phyloP scores from a whole-genome alignment of 1,139 yeast genomes.

The Diutina scorzettiae region DNA sequence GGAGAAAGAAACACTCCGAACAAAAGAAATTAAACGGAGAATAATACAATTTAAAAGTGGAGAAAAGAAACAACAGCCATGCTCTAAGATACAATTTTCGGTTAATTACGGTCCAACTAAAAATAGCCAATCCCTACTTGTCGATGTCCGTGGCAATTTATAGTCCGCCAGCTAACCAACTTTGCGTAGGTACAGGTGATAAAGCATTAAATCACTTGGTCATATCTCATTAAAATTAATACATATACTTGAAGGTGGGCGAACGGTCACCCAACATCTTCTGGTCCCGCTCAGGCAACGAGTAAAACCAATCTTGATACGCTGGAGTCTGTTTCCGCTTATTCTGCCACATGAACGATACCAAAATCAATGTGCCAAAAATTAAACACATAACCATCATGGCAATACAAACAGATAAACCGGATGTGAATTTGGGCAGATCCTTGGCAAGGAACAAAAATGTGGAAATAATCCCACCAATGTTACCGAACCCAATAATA shows the following conservation, averaged over 20 bases:
- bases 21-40: too few species aligned
- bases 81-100: too few species aligned
- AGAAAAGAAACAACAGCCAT: too few species aligned
- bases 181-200: too few species aligned
- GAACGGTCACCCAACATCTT: slow-evolving; percentile 51
- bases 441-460: slow-evolving; percentile 4
- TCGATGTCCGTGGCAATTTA: too few species aligned
- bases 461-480: slow-evolving; percentile 3
- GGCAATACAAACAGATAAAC: slow-evolving; percentile 34
- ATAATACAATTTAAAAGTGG: too few species aligned
- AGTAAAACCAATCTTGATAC: slow-evolving; percentile 32
- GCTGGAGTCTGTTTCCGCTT: slow-evolving; percentile 24
- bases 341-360: slow-evolving; percentile 21
- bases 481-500: background rate
- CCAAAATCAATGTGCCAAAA: slow-evolving; percentile 29
- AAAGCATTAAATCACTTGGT: too few species aligned
- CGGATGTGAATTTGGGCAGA: slow-evolving; percentile 59
- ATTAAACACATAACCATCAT: slow-evolving; percentile 36
- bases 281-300: slow-evolving; percentile 34
- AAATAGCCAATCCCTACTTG: too few species aligned
- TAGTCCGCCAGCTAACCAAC: too few species aligned
- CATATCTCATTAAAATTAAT: too few species aligned
- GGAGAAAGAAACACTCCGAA: too few species aligned
- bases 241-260: slow-evolving; percentile 40
- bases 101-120: too few species aligned